These are phyloP conservation scores for Pyrenopolyporus hunteri DNA, from an alignment of 495 filamentous ascomycete genomes.

Conservation along the genomic window DNA sequence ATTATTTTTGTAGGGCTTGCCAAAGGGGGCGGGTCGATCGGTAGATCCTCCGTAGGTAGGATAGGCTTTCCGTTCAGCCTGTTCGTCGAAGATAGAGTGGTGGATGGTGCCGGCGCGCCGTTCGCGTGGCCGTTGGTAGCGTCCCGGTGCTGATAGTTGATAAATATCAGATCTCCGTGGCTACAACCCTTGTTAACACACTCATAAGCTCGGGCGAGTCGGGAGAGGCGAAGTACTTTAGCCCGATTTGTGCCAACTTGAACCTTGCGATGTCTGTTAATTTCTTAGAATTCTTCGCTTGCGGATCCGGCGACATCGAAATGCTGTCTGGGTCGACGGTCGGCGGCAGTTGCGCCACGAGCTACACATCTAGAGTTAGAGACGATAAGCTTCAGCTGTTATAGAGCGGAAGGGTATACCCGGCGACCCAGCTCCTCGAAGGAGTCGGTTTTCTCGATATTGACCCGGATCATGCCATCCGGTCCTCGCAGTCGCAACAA, in stretches of 20 bases:
- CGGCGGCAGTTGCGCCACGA: conserved; percentile 52
- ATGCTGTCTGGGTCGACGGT: conserved; percentile 77
- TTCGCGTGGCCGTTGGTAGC: conserved; percentile 40
- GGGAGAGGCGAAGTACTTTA: conserved; percentile 58
- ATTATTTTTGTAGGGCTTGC: conserved; percentile 66
- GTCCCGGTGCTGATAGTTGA: conserved; percentile 70
- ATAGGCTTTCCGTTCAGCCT: conserved; percentile 82
- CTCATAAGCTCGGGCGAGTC: conserved; percentile 6
- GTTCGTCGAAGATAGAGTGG: conserved; percentile 53
- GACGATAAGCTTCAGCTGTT: not conserved
- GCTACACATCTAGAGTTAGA: conserved; percentile 38
- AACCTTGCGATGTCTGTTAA: conserved; percentile 70
- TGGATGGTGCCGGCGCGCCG: conserved; percentile 49
- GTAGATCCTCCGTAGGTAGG: conserved; percentile 67
- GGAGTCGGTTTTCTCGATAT: conserved; percentile 62
- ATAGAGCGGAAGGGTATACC: conserved; percentile 44
- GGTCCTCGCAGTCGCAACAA: conserved; percentile 70
- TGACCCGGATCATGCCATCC: conserved; percentile 73
- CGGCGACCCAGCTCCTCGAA: conserved; percentile 58
- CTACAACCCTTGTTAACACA: conserved; percentile 52
- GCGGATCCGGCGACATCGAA: conserved; percentile 78
- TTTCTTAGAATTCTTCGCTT: conserved; percentile 72
- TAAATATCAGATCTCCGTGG: conserved; percentile 88
- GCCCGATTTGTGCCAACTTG: conserved; percentile 70
- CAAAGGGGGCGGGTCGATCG: conserved; percentile 63